Evolutionary conservation across 768 basidiomycete species (phyloP).

Genomic region (Tubosaeta sp.): DNA sequence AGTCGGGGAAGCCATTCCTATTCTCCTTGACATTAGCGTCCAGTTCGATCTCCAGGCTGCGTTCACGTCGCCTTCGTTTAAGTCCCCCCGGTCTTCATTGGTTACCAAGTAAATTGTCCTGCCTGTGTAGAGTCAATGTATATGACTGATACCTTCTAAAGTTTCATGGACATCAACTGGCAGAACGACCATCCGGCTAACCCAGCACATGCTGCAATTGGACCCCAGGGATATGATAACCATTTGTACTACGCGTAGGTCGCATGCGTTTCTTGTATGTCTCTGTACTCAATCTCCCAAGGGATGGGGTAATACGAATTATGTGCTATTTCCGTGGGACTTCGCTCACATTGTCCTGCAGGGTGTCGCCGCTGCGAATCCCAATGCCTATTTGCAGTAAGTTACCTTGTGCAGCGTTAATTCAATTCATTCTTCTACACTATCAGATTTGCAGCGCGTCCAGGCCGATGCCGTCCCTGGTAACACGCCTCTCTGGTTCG

Average conservation of each 20-base stretch:
- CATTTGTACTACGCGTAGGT: slow-evolving; percentile 74
- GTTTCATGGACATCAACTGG: slow-evolving; percentile 83
- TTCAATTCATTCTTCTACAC: background rate
- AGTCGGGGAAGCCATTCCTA: slow-evolving; percentile 34
- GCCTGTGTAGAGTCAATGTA: background rate
- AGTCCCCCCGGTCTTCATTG: slow-evolving; percentile 1
- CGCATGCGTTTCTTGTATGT: background rate
- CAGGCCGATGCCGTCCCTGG: slow-evolving; percentile 41
- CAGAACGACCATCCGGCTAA: slow-evolving; percentile 67
- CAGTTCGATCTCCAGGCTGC: slow-evolving; percentile 17
- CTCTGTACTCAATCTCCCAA: slow-evolving; percentile 22
- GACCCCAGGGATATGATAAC: slow-evolving; percentile 74
- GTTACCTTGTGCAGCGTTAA: slow-evolving; percentile 15
- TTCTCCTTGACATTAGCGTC: slow-evolving; percentile 29
- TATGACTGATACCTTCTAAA: slow-evolving; percentile 24
- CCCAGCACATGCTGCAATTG: slow-evolving; percentile 60
- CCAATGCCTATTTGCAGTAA: slow-evolving; percentile 64
- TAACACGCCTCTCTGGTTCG: slow-evolving; percentile 51
- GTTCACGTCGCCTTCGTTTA: slow-evolving; percentile 21
- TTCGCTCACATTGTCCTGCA: slow-evolving; percentile 22
- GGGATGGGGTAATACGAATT: slow-evolving; percentile 49
- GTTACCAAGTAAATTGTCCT: slow-evolving; percentile 22
- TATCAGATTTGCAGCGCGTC: slow-evolving; percentile 56
- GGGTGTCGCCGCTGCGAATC: slow-evolving; percentile 68
- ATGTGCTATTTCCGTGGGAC: background rate